These are phyloP conservation scores for Sarocladium oryzae DNA, from an alignment of 2,329 filamentous ascomycete genomes.

Conservation along the genomic window DNA sequence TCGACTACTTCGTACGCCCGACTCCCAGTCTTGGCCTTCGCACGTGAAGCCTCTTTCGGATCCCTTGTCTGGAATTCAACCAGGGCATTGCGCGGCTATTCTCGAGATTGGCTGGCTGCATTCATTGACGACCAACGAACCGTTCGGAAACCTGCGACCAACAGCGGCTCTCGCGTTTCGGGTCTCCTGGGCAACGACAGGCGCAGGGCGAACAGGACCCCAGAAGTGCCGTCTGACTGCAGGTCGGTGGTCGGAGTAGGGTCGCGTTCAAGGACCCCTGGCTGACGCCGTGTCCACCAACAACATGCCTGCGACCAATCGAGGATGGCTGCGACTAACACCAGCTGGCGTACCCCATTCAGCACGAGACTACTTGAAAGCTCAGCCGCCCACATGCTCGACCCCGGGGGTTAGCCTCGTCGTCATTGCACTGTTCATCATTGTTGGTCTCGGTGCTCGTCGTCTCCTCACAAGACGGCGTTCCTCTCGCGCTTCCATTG, in stretches of 20 bases:
- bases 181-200: background rate
- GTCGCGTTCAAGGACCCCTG: slow-evolving; percentile 10
- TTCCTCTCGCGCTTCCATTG: background rate
- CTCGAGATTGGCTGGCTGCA: background rate
- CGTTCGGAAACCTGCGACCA: background rate
- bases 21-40: background rate
- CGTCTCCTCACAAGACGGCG: background rate
- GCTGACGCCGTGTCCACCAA: slow-evolving; percentile 19
- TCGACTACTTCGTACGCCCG: background rate
- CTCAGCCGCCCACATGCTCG: slow-evolving; percentile 22
- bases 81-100: background rate
- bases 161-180: background rate
- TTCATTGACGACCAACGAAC: background rate
- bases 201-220: background rate
- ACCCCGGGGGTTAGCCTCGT: slow-evolving; percentile 23
- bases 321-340: slow-evolving; percentile 24
- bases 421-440: slow-evolving; percentile 28
- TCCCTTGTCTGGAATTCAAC: background rate
- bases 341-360: slow-evolving; percentile 15
- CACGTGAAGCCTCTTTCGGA: background rate
- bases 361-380: slow-evolving; percentile 24
- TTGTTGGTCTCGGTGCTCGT: slow-evolving; percentile 13
- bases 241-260: slow-evolving; percentile 7
- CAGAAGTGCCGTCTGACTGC: slow-evolving; percentile 13
- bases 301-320: slow-evolving; percentile 26